Evolutionary conservation across 2,329 filamentous ascomycete genomes (phyloP).

Genomic region (Alternaria brassicae): DNA sequence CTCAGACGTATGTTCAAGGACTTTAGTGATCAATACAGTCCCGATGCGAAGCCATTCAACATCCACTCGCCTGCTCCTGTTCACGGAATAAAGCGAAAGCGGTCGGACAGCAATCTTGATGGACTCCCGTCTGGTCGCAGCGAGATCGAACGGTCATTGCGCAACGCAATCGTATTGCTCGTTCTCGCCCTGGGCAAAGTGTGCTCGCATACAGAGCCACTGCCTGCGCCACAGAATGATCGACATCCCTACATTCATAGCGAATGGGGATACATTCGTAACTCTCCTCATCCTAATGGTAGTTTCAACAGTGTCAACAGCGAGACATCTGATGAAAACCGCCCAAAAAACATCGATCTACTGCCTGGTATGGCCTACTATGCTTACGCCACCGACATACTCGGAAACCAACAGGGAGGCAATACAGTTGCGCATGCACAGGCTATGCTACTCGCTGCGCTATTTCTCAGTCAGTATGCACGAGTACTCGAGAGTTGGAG

Average conservation of each 20-base stretch:
- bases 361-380: slow-evolving; percentile 93
- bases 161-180: slow-evolving; percentile 80
- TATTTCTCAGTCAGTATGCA: slow-evolving; percentile 89
- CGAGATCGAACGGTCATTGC: slow-evolving; percentile 44
- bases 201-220: slow-evolving; percentile 60
- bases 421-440: slow-evolving; percentile 85
- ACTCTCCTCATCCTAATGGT: slow-evolving; percentile 50
- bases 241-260: slow-evolving; percentile 28
- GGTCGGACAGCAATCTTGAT: slow-evolving; percentile 38
- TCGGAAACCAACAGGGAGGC: slow-evolving; percentile 80
- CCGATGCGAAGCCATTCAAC: slow-evolving; percentile 31
- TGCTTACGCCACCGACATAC: slow-evolving; percentile 82
- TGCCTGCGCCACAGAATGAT: slow-evolving; percentile 65
- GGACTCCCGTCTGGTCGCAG: slow-evolving; percentile 35
- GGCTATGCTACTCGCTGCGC: slow-evolving; percentile 79
- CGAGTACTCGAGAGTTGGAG: slow-evolving; percentile 85
- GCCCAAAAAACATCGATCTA: slow-evolving; percentile 74
- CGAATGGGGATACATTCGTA: slow-evolving; percentile 34
- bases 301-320: slow-evolving; percentile 45
- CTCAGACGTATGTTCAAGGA: slow-evolving; percentile 63
- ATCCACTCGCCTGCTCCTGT: slow-evolving; percentile 33
- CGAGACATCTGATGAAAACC: slow-evolving; percentile 31
- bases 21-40: slow-evolving; percentile 46
- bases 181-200: slow-evolving; percentile 89
- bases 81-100: slow-evolving; percentile 42